Evolutionary conservation across 2,329 filamentous ascomycete genomes (phyloP).

Genomic region (Fusarium acutatum): DNA sequence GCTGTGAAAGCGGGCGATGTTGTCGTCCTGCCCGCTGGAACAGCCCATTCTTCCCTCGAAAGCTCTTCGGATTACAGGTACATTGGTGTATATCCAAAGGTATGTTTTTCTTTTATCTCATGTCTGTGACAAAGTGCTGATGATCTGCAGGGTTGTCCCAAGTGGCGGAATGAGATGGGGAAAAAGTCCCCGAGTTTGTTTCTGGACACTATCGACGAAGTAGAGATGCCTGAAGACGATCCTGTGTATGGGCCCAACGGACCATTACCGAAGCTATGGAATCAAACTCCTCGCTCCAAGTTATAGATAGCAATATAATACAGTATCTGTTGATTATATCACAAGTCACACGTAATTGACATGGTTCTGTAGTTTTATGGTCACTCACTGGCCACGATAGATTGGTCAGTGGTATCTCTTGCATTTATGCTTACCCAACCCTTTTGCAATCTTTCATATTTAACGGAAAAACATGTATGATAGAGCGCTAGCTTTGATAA

Average conservation of each 20-base stretch:
- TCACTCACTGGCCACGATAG: fast-evolving
- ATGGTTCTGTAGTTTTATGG: fast-evolving
- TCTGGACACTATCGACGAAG: fast-evolving
- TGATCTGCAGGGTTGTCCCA: fast-evolving
- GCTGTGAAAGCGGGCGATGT: not conserved
- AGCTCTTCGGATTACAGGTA: not conserved
- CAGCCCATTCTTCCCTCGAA: not conserved
- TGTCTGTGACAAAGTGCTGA: fast-evolving
- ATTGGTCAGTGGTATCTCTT: fast-evolving
- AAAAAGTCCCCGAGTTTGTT: not conserved
- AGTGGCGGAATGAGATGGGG: not conserved
- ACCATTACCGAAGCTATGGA: not conserved
- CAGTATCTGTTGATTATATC: fast-evolving
- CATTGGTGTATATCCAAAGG: not conserved
- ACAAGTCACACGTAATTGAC: not conserved
- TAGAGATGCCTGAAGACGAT: not conserved
- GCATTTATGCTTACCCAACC: too few species aligned
- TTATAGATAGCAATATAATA: not conserved
- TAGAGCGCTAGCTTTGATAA: too few species aligned
- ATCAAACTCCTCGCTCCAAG: fast-evolving
- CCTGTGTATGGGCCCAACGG: not conserved
- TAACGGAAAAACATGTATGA: too few species aligned
- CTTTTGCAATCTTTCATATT: too few species aligned
- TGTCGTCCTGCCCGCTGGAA: not conserved
- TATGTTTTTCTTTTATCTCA: fast-evolving